Evolutionary conservation across 345 rosid genomes (phyloP).

Genomic region (Bruguiera sexangula): DNA sequence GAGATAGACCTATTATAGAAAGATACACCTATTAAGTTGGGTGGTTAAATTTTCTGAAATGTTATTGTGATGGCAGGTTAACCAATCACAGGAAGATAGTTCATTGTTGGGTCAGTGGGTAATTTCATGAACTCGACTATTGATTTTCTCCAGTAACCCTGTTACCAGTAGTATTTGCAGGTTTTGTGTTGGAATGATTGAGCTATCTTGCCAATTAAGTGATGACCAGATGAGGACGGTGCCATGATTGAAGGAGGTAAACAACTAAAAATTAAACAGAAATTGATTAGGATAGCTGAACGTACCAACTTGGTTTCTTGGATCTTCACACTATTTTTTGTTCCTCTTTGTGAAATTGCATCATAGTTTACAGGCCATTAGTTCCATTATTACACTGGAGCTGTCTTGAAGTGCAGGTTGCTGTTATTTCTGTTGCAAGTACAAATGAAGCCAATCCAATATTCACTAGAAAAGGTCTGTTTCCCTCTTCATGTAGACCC

Average conservation of each 20-base stretch:
- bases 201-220: slow-evolving; percentile 46
- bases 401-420: neutral
- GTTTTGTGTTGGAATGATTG: slow-evolving; percentile 14
- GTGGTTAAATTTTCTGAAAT: neutral
- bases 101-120: slow-evolving; percentile 67
- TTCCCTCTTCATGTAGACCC: neutral
- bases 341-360: neutral
- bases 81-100: slow-evolving; percentile 57
- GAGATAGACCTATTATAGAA: neutral
- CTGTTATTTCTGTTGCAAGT: slow-evolving; percentile 14
- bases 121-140: slow-evolving; percentile 24
- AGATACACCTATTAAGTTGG: neutral
- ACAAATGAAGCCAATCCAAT: slow-evolving; percentile 18
- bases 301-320: neutral
- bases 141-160: neutral
- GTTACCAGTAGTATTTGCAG: slow-evolving; percentile 2
- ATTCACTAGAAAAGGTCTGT: slow-evolving; percentile 13
- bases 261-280: neutral
- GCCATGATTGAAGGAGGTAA: slow-evolving; percentile 66
- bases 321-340: slow-evolving; percentile 5
- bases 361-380: neutral
- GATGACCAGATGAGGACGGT: slow-evolving; percentile 44
- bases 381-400: neutral
- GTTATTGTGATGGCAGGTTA: slow-evolving; percentile 45
- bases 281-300: neutral